A percentile compares a stretch with the other conserved stretches of the same genome.
Conservation (phyloP, 2,329 filamentous ascomycete genomes). For the Arthrobotrys iridis region DNA sequence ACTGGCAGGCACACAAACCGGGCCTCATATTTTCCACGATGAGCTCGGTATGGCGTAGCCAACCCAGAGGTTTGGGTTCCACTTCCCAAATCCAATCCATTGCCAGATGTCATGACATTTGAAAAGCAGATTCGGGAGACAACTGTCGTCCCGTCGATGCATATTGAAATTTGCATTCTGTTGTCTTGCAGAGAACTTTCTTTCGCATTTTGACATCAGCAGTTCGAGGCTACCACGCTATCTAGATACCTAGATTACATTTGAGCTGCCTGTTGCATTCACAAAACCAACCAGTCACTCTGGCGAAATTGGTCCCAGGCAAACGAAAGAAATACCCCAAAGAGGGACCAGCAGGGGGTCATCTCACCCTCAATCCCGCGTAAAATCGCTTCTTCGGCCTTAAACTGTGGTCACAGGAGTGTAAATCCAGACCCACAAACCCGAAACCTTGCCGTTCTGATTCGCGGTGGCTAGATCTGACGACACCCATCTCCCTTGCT, state of each 20-base stretch:
- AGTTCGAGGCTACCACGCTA: background rate
- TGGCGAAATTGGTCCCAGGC: slow-evolving; percentile 26
- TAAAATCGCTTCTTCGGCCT: slow-evolving; percentile 43
- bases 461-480: slow-evolving; percentile 45
- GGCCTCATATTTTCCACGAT: background rate
- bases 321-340: slow-evolving; percentile 30
- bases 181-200: slow-evolving; percentile 16
- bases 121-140: slow-evolving; percentile 9
- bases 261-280: slow-evolving; percentile 19
- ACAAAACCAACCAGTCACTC: background rate
- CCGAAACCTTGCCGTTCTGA: slow-evolving; percentile 17
- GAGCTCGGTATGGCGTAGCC: background rate
- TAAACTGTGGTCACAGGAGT: slow-evolving; percentile 36
- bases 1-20: slow-evolving; percentile 31
- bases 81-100: background rate
- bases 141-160: slow-evolving; percentile 20
- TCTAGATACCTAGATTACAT: background rate
- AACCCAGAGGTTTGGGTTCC: background rate
- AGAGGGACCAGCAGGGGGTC: slow-evolving; percentile 14
- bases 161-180: slow-evolving; percentile 16
- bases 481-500: slow-evolving; percentile 44
- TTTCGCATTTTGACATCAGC: slow-evolving; percentile 7
- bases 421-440: slow-evolving; percentile 32
- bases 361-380: slow-evolving; percentile 39
- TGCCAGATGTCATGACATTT: background rate